Percentiles rank a stretch among this genome's conserved stretches.
Evolutionary conservation across 2,329 filamentous ascomycete species (phyloP).

Genomic region (Camillea tinctor): DNA sequence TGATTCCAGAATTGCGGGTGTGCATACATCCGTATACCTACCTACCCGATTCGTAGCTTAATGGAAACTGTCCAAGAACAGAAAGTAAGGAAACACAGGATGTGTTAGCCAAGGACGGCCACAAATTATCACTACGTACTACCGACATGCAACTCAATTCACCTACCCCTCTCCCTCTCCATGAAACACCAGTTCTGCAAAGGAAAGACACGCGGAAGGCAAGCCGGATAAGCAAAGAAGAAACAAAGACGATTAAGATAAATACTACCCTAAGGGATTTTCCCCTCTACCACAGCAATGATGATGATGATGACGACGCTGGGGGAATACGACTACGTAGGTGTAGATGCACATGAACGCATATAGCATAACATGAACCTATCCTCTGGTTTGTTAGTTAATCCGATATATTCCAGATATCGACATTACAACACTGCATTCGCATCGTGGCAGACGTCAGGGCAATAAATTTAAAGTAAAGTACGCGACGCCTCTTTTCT

Average conservation of each 20-base stretch:
- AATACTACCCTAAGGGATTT: background rate
- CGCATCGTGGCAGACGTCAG: too few relatives aligned
- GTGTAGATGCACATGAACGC: too few relatives aligned
- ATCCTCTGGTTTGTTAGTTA: too few relatives aligned
- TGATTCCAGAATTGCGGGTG: background rate
- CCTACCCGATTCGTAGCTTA: background rate
- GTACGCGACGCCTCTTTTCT: too few relatives aligned
- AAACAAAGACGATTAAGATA: background rate
- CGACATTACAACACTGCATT: too few relatives aligned
- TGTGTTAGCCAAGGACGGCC: background rate
- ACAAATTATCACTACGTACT: background rate
- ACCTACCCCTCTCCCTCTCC: background rate
- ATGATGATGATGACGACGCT: background rate
- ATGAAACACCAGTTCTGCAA: background rate
- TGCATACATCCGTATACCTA: background rate
- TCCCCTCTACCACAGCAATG: background rate
- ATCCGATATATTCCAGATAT: too few relatives aligned
- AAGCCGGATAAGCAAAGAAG: background rate
- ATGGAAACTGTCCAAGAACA: background rate
- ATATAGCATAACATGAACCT: too few relatives aligned
- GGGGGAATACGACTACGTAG: too few relatives aligned
- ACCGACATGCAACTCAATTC: background rate
- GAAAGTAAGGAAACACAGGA: background rate
- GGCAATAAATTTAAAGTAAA: too few relatives aligned
- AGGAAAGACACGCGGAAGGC: background rate